Evolutionary conservation across 257 asterid species (phyloP), one percentile per base, ranked within the genome.

Genomic region (Eucommia ulmoides): DNA sequence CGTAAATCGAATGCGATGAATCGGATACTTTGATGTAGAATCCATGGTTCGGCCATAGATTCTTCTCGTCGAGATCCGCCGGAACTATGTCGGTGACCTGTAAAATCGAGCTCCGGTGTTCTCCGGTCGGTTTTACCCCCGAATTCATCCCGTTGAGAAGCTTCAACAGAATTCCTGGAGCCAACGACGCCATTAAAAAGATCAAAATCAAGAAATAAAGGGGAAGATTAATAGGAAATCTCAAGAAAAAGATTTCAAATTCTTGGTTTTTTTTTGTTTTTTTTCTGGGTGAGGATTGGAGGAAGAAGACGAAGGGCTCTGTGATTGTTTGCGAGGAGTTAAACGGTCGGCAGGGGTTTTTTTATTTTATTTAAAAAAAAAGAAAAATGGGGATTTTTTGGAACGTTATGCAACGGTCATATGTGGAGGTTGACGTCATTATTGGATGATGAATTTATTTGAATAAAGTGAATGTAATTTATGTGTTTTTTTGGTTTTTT

Each of bases 41-140:
- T 0, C 95, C 95, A 26, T 81, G 93, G 24, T 81, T 84, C 0
- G 95, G 95, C 49, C 84, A 56, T 3, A 88, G 81, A 48, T 70
- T 74, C 20, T 88, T 88, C 68, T 88, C 94, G 20, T 88, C 97
- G 17, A 88, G 92, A 66, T 84, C 95, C 4, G 93, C 97, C 0
- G 94, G 97, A 15, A 88, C 94, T 19, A 84, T 88, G 60, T 82
- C 95, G 10, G 92, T 88, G 10, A 88, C 93, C 66, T 88, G 97
- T 45, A 88, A 33, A 2, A 88, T 74, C 1, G 95, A 79, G 64
- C 94, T 88, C 38, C 95, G 56, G 60, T 88, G 80, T 68, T 84
- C 97, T 52, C 85, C 67, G 15, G 95, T 81, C n/a, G 95, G 74
- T 55, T 88, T 88, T 24, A 66, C 66, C 25, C 95, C 95, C 1